Evolutionary conservation across 2,329 filamentous ascomycete genomes (phyloP).

Genomic region (Phaeosphaeriaceae sp.): DNA sequence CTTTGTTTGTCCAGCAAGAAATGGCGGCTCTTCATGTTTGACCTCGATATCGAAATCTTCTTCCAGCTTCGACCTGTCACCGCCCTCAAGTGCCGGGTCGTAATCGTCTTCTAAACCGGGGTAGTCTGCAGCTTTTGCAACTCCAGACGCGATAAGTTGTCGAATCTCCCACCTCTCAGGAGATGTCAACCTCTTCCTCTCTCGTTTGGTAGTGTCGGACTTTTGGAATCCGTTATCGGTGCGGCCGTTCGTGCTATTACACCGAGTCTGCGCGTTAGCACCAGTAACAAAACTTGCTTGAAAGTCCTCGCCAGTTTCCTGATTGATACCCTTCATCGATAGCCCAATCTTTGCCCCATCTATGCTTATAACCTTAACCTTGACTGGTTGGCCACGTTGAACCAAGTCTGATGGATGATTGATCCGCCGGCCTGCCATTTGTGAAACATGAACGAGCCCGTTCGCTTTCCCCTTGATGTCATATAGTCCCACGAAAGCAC

Average conservation of each 20-base stretch:
- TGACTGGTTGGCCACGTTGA: slow-evolving; percentile 79
- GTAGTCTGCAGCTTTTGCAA: slow-evolving; percentile 90
- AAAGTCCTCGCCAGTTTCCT: slow-evolving; percentile 82
- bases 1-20: slow-evolving; percentile 94
- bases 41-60: slow-evolving; percentile 98
- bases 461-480: slow-evolving; percentile 88
- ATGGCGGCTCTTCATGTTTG: slow-evolving; percentile 93
- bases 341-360: slow-evolving; percentile 82
- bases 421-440: slow-evolving; percentile 83
- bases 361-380: slow-evolving; percentile 90
- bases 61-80: slow-evolving; percentile 88
- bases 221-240: slow-evolving; percentile 68
- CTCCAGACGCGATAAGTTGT: slow-evolving; percentile 93
- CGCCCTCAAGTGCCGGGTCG: slow-evolving; percentile 82
- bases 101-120: slow-evolving; percentile 95
- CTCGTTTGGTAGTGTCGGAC: slow-evolving; percentile 53
- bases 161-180: slow-evolving; percentile 98
- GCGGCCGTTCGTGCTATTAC: slow-evolving; percentile 59
- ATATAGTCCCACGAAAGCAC: slow-evolving; percentile 90
- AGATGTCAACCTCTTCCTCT: slow-evolving; percentile 92
- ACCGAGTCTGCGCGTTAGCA: slow-evolving; percentile 84
- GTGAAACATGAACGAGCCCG: slow-evolving; percentile 91
- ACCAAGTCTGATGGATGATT: slow-evolving; percentile 92
- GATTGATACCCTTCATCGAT: slow-evolving; percentile 97
- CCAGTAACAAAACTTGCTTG: slow-evolving; percentile 70